Base-by-base conservation (phyloP, 2,329 filamentous ascomycete genomes). In the Penicillium sp. region DNA sequence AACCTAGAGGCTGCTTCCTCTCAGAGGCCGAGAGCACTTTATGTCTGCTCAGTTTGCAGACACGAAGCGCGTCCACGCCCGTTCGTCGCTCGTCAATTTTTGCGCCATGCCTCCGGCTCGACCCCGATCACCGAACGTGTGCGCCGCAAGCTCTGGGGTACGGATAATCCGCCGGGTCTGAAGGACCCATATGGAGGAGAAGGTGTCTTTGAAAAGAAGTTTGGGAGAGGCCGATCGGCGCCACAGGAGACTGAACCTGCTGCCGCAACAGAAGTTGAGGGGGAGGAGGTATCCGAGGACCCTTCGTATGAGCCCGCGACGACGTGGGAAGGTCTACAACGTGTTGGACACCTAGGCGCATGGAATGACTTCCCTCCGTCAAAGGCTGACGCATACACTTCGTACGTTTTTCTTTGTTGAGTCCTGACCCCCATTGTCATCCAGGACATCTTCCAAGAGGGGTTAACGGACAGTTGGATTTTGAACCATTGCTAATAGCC, bases 311-410 rank as follows among this genome's bases (percentile, higher is more conserved):
- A 76, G 55, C 78, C 78, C 19, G 81, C 84, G 29, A 72, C 71
- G 38, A 82, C 76, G 3, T 86, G 84, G 83, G 76, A 85, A 57
- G 83, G 82, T 0, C 72, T 90, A 62, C 79, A 84, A 66, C 76
- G 75, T 54, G 78, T 90, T 38, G 88, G 88, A 7, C 80, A 81
- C 62, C 70, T 81, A 51, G 77, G 75, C 46, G 73, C 70, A 61
- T 82, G 78, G 78, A 70, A 66, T 44, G 70, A 80, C 47, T 63
- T 74, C 23, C 75, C 76, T 44, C 70, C 75, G 51, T 72, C 73
- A 35, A 64, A 71, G 15, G 69, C 71, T 15, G 76, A 84, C 72
- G 60, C 66, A 30, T 83, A 80, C 65, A 62, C 68, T 52, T 75
- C 78, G 81, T 83, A 76, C 61, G 78, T 64, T 76, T 60, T 55